phyloP scores from a whole-genome alignment of 768 basidiomycete species.

The Flagelloscypha sp. region DNA sequence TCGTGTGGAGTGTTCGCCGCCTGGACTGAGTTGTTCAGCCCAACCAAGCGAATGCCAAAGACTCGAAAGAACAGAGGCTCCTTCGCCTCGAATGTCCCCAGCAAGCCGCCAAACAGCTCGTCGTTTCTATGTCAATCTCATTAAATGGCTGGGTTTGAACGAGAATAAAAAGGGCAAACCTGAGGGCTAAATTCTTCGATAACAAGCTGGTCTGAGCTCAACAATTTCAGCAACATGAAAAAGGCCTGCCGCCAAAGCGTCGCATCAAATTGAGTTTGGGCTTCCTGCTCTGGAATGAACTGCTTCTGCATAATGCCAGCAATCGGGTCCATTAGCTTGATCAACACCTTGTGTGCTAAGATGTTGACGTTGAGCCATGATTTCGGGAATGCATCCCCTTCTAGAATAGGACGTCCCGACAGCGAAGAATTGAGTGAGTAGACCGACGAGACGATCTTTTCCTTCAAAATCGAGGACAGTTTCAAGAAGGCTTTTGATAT shows the following conservation, averaged over 20 bases:
- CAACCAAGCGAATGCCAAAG: slow-evolving; percentile 85
- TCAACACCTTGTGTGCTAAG: slow-evolving; percentile 76
- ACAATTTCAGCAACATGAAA: slow-evolving; percentile 71
- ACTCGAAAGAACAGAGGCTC: slow-evolving; percentile 66
- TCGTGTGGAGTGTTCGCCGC: slow-evolving; percentile 45
- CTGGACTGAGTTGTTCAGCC: slow-evolving; percentile 50
- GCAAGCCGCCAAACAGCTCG: slow-evolving; percentile 95
- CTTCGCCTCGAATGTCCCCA: slow-evolving; percentile 90
- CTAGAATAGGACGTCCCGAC: slow-evolving; percentile 73
- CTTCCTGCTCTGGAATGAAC: slow-evolving; percentile 68
- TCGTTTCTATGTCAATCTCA: slow-evolving; percentile 55
- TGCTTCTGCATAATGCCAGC: slow-evolving; percentile 68
- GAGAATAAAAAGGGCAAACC: slow-evolving; percentile 30
- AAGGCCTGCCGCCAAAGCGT: slow-evolving; percentile 78
- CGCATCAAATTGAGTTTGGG: slow-evolving; percentile 60
- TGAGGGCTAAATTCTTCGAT: slow-evolving; percentile 95
- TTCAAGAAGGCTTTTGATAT: slow-evolving; percentile 73
- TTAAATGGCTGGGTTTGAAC: slow-evolving; percentile 3
- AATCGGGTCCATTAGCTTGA: slow-evolving; percentile 83
- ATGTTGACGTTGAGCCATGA: slow-evolving; percentile 91
- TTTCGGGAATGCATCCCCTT: slow-evolving; percentile 81
- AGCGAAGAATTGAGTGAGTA: slow-evolving; percentile 74
- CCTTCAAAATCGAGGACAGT: slow-evolving; percentile 85
- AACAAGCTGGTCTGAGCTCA: slow-evolving; percentile 85
- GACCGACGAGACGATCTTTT: slow-evolving; percentile 59